These are phyloP conservation scores for Kwoniella bestiolae DNA, from an alignment of 768 basidiomycete species.

Conservation along the genomic window DNA sequence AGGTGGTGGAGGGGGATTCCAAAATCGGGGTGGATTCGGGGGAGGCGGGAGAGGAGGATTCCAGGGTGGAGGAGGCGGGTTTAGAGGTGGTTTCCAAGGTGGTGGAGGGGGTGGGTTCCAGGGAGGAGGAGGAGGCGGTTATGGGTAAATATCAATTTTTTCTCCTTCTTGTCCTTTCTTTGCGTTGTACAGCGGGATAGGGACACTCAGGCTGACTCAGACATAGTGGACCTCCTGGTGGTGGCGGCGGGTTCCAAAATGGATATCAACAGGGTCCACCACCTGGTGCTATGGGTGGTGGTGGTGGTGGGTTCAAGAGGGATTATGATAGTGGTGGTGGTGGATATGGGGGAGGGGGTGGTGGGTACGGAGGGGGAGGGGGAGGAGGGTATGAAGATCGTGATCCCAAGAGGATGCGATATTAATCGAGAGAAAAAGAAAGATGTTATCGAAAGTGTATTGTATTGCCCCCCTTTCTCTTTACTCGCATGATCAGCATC, in stretches of 20 bases:
- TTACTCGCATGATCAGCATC: not conserved
- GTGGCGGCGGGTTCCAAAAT: constrained; percentile 22
- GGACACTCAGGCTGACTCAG: not conserved
- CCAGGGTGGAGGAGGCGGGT: constrained; percentile 21
- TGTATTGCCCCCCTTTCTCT: not conserved
- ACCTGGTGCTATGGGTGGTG: constrained; percentile 39
- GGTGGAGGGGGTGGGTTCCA: constrained; percentile 57
- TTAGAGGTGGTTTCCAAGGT: constrained; percentile 27
- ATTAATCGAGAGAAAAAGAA: too few species aligned
- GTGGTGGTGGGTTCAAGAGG: constrained; percentile 44
- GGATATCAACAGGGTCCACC: constrained; percentile 35
- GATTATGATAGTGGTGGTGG: constrained; percentile 33
- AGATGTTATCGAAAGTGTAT: not conserved
- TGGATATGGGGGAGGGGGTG: not conserved
- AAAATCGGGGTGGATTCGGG: constrained; percentile 31
- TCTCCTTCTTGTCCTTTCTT: not conserved
- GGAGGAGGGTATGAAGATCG: constrained; percentile 22
- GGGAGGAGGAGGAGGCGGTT: constrained; percentile 58
- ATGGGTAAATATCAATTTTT: constrained; percentile 27
- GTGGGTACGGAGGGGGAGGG: constrained; percentile 2
- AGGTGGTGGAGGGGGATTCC: constrained; percentile 55
- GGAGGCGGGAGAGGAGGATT: constrained; percentile 44
- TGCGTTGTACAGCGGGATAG: not conserved
- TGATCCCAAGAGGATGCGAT: constrained; percentile 24
- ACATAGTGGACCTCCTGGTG: constrained; percentile 26